Conservation (phyloP, 2,329 filamentous ascomycete species). For the Microcyclospora pomicola region DNA sequence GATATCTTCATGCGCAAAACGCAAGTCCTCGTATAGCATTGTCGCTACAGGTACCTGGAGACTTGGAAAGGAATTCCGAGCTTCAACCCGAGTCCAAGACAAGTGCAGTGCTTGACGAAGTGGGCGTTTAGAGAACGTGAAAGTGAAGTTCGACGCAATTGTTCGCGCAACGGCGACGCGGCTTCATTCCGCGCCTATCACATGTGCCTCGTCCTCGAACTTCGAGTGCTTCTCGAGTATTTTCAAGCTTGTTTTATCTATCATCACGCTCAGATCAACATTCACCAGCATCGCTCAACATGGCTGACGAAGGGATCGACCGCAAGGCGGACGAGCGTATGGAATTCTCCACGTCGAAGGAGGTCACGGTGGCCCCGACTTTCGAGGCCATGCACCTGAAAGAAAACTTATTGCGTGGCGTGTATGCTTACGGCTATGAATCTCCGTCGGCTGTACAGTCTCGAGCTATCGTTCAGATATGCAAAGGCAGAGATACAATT, state of each 20-base stretch:
- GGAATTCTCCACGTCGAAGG: slow-evolving; percentile 96
- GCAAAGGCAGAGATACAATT: slow-evolving; percentile 97
- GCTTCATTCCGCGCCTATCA: too few relatives aligned
- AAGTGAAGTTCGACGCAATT: too few relatives aligned
- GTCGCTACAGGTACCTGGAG: slow-evolving; percentile 2
- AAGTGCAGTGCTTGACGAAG: too few relatives aligned
- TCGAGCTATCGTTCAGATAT: slow-evolving; percentile 95
- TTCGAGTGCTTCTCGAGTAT: too few relatives aligned
- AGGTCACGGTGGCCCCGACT: slow-evolving; percentile 87
- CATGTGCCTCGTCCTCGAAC: too few relatives aligned
- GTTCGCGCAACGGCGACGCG: too few relatives aligned
- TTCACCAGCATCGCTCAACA: slow-evolving; percentile 32
- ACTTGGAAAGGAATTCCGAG: too few relatives aligned
- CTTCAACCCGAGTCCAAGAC: too few relatives aligned
- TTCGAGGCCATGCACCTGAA: slow-evolving; percentile 87
- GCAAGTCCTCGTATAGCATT: slow-evolving; percentile 85
- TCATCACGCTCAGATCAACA: too few relatives aligned
- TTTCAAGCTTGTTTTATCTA: too few relatives aligned
- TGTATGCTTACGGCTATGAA: slow-evolving; percentile 98
- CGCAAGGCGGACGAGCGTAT: slow-evolving; percentile 89
- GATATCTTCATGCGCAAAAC: slow-evolving; percentile 88
- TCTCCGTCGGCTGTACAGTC: slow-evolving; percentile 96
- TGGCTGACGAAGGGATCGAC: slow-evolving; percentile 80
- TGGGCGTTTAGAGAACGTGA: too few relatives aligned
- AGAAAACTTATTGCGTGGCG: slow-evolving; percentile 83